Percentiles rank a stretch among this genome's conserved stretches.
phyloP scores from a whole-genome alignment of 1,139 yeast species.

The Protomyces macrosporus region DNA sequence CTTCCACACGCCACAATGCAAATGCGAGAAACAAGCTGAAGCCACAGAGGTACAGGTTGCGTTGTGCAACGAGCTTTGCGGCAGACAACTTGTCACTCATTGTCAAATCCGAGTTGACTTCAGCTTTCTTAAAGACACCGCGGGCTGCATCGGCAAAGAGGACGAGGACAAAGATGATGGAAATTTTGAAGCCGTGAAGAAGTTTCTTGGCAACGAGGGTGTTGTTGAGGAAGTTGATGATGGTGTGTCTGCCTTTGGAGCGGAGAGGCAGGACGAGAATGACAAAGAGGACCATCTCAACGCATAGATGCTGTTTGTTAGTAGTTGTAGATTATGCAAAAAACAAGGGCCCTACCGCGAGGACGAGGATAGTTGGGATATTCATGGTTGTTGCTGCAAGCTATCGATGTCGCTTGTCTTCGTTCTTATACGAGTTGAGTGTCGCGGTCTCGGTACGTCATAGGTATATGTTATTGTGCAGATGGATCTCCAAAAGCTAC shows the following conservation, averaged over 20 bases:
- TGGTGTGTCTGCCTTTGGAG: conserved; percentile 8
- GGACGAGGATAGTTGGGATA: conserved; percentile 13
- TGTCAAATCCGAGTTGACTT: conserved; percentile 15
- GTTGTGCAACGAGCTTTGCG: conserved; percentile 17
- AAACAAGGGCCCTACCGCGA: neutral
- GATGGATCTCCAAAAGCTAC: too few species aligned
- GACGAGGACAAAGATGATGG: conserved; percentile 15
- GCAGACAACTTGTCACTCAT: conserved; percentile 16
- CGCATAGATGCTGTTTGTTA: neutral
- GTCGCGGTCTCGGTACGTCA: neutral
- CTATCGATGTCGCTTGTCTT: too few species aligned
- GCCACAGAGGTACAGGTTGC: conserved; percentile 21
- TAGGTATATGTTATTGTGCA: neutral
- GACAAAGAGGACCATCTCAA: conserved; percentile 2
- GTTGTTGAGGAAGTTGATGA: conserved; percentile 15
- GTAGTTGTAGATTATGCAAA: neutral
- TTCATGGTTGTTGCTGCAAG: conserved; percentile 1
- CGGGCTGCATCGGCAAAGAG: conserved; percentile 19
- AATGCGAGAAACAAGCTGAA: conserved; percentile 21
- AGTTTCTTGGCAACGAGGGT: conserved; percentile 19
- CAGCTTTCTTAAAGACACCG: conserved; percentile 14
- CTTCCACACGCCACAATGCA: neutral
- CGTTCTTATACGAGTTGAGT: neutral
- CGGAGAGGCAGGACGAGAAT: conserved; percentile 21
- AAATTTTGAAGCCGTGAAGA: conserved; percentile 21